Conservation (phyloP, 306 rosid species). For the Dryas octopetala region DNA sequence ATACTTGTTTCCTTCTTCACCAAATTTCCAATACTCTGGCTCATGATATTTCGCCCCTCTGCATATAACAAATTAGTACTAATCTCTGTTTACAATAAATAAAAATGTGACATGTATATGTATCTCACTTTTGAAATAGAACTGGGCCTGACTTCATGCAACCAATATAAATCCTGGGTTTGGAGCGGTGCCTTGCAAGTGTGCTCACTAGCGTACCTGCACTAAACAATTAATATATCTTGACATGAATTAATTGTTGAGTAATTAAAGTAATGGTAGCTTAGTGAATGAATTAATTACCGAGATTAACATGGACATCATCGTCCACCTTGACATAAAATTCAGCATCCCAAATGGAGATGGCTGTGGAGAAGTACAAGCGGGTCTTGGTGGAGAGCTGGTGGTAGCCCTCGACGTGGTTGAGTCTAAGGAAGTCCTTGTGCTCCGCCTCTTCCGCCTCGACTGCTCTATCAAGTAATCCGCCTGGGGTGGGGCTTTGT, state of each 20-base stretch:
- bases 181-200: constrained; percentile 58
- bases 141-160: constrained; percentile 99
- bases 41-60: constrained; percentile 88
- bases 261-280: too few relatives aligned
- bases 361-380: constrained; percentile 62
- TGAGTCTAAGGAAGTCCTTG: constrained; percentile 68
- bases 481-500: constrained; percentile 58
- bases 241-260: too few relatives aligned
- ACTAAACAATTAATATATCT: background rate
- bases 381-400: constrained; percentile 86
- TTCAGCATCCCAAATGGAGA: constrained; percentile 76
- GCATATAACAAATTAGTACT: background rate
- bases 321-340: constrained; percentile 93
- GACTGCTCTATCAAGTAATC: constrained; percentile 63
- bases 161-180: constrained; percentile 77
- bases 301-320: constrained; percentile 78
- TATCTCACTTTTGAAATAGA: constrained; percentile 61
- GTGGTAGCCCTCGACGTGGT: constrained; percentile 85
- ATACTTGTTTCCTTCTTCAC: constrained; percentile 90
- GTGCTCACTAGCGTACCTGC: constrained; percentile 53
- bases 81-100: too few relatives aligned
- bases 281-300: constrained; percentile 19
- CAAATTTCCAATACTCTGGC: constrained; percentile 91
- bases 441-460: constrained; percentile 72
- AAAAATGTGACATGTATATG: too few relatives aligned